Evolutionary conservation across 1,284 basidiomycete species (phyloP).

Genomic region (Moesziomyces antarcticus): DNA sequence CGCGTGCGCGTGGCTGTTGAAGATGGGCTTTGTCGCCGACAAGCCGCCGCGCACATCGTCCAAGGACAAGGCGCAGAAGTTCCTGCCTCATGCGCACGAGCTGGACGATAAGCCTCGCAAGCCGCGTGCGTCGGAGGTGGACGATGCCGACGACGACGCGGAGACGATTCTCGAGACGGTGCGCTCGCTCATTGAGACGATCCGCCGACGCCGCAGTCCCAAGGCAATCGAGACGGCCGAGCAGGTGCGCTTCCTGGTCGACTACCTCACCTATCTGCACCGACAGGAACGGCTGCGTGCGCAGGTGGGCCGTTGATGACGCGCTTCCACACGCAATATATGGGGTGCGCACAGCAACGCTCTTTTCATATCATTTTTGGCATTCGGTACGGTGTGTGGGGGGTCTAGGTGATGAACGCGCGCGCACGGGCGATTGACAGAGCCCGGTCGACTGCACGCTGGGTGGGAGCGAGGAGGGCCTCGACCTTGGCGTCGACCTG

Average conservation of each 20-base stretch:
- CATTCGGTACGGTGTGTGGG: neutral
- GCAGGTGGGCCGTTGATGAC: neutral
- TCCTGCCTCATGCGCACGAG: too few species aligned
- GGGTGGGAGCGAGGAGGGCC: constrained; percentile 13
- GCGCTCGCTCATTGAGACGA: constrained; percentile 51
- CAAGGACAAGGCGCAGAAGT: too few species aligned
- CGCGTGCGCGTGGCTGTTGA: constrained; percentile 91
- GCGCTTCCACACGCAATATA: neutral
- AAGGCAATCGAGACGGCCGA: constrained; percentile 67
- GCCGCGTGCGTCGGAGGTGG: constrained; percentile 7
- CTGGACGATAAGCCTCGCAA: constrained; percentile 8
- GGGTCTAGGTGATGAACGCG: constrained; percentile 9
- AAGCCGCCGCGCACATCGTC: constrained; percentile 1
- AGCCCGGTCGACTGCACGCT: constrained; percentile 18
- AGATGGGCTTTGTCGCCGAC: constrained; percentile 78
- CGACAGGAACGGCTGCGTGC: constrained; percentile 37
- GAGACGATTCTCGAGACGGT: constrained; percentile 39
- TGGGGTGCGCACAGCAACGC: too few species aligned
- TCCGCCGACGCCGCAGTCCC: constrained; percentile 57
- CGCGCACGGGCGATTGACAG: constrained; percentile 8
- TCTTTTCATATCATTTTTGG: too few species aligned
- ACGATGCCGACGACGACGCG: constrained; percentile 8
- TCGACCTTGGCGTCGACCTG: constrained; percentile 10
- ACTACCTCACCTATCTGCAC: constrained; percentile 54
- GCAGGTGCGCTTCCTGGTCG: constrained; percentile 61